These are phyloP conservation scores for Ophiostoma triangulosporum DNA, from an alignment of 2,329 filamentous ascomycete genomes.

Conservation along the genomic window DNA sequence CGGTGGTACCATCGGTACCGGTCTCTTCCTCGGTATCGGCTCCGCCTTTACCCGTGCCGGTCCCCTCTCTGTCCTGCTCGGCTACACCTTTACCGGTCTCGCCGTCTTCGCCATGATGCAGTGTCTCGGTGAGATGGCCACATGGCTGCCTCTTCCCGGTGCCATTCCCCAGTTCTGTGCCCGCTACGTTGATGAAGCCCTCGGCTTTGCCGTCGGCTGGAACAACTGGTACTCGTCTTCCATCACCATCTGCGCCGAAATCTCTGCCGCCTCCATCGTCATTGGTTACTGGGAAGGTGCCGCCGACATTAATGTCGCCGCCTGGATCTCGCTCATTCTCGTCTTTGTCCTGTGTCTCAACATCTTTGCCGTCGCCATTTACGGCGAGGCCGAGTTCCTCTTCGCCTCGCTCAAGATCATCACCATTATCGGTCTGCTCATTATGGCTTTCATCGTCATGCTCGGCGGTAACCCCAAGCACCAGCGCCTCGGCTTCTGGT, in stretches of 20 bases:
- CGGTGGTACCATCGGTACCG: conserved; percentile 34
- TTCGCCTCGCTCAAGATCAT: conserved; percentile 38
- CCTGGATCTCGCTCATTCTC: conserved; percentile 38
- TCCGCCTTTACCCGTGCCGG: conserved; percentile 28
- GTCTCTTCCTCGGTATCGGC: conserved; percentile 35
- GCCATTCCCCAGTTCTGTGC: conserved; percentile 36
- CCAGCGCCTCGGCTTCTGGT: conserved; percentile 38
- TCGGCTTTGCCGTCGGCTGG: conserved; percentile 36
- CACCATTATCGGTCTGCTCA: conserved; percentile 43
- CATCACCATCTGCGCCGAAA: conserved; percentile 31
- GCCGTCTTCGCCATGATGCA: conserved; percentile 29
- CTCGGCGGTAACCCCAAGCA: conserved; percentile 41
- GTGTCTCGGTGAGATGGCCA: conserved; percentile 43
- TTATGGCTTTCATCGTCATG: conserved; percentile 43
- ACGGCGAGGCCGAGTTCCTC: conserved; percentile 33
- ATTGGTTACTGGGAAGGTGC: conserved; percentile 29
- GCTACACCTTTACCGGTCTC: conserved; percentile 30
- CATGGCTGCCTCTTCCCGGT: conserved; percentile 46
- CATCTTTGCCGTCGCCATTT: conserved; percentile 37
- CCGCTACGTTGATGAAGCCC: conserved; percentile 33
- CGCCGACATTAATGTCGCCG: conserved; percentile 16
- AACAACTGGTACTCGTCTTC: conserved; percentile 39
- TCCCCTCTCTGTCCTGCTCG: conserved; percentile 28
- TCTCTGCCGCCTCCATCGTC: conserved; percentile 32
- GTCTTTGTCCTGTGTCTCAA: conserved; percentile 32